phyloP scores from a whole-genome alignment of 345 rosid species.

The Sonneratia alba region DNA sequence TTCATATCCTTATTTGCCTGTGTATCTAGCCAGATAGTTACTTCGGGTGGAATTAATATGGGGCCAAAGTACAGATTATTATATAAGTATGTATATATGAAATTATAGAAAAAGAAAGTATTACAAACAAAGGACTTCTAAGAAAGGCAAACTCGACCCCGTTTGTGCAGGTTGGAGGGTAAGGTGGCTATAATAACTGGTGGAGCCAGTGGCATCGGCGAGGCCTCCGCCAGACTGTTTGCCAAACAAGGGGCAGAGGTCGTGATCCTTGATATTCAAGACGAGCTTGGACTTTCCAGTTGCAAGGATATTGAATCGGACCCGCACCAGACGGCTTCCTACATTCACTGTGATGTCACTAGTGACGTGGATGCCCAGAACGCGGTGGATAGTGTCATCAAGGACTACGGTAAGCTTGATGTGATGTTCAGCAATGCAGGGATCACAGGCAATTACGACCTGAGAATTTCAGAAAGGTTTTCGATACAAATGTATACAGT shows the following conservation, averaged over 20 bases:
- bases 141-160: neutral
- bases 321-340: neutral
- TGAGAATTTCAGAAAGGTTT: neutral
- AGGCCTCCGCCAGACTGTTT: slow-evolving; percentile 12
- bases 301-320: slow-evolving; percentile 4
- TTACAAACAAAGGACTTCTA: no score
- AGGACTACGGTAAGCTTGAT: slow-evolving; percentile 13
- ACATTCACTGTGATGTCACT: slow-evolving; percentile 16
- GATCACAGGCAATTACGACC: neutral
- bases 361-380: slow-evolving; percentile 11
- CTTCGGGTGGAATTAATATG: no score
- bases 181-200: slow-evolving; percentile 17
- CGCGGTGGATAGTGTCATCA: neutral
- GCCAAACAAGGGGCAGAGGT: slow-evolving; percentile 14
- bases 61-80: no score
- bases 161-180: slow-evolving; percentile 8
- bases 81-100: no score
- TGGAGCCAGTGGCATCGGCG: slow-evolving; percentile 19
- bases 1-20: no score
- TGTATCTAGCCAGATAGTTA: no score
- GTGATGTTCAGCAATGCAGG: slow-evolving; percentile 14
- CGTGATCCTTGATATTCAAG: slow-evolving; percentile 11
- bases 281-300: slow-evolving; percentile 9
- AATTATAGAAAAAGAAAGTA: no score
- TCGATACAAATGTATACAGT: slow-evolving; percentile 1